Evolutionary conservation across 768 basidiomycete genomes (phyloP), one percentile per base, ranked within the genome.

Genomic region (Lactarius sanguifluus): DNA sequence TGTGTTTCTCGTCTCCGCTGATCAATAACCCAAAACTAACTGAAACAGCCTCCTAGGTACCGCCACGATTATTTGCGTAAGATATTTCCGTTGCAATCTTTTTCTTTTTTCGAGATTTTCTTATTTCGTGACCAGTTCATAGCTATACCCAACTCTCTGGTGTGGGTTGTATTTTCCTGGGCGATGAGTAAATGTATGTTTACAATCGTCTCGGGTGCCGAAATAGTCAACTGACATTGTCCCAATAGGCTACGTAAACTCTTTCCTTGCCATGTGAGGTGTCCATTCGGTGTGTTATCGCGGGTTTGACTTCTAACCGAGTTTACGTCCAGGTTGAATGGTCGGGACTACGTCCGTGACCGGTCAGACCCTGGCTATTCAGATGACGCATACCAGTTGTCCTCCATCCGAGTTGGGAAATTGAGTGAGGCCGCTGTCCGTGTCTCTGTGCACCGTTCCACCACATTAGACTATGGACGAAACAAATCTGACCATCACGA

Each of bases 91-190:
- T 15, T 18, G 30, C 6, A 12, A n/a, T 61, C 34, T 41, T 45
- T 32, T 20, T 20, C 12, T 23, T 36, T 13, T 34, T 30, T 30
- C 28, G 55, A 28, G 16, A 52, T 3, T n/a, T 54, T 45, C 34
- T 61, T 28, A 25, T 34, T 8, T 23, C 7, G n/a, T 20, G 4
- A 28, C 15, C 52, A 72, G 72, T 73, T 72, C 47, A 45, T 63
- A 13, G 60, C 65, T 4, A 80, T 81, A 79, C 83, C 82, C 10
- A 77, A 77, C 38, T 80, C 80, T 68, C 82, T 81, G 69, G 70
- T 82, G 3, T 83, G 80, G 79, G 69, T 82, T 56, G 80, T 79
- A 15, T 81, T 83, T 67, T 83, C 83, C 72, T 85, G 82, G 82
- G 68, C 81, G 28, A 73, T 81, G 56, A 81, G 81, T 32, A 85